Evolutionary conservation across 2,329 filamentous ascomycete genomes (phyloP).

Genomic region (Penicillium fuscoglaucum): DNA sequence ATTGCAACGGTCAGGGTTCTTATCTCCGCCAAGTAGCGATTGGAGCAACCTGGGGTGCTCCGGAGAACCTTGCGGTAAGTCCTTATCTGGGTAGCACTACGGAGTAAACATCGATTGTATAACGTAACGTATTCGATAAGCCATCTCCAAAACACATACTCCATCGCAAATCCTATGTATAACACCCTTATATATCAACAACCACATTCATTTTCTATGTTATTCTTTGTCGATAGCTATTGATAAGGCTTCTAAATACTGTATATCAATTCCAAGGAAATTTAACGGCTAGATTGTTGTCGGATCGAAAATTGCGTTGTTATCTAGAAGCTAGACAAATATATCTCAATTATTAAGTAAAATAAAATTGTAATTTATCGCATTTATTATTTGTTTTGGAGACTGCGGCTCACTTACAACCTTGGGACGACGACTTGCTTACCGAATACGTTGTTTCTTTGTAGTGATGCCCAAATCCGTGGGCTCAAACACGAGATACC

Average conservation of each 20-base stretch:
- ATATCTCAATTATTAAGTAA: neutral
- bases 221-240: neutral
- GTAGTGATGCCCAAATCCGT: too few relatives aligned
- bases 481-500: too few relatives aligned
- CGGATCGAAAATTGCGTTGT: neutral
- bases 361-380: too few relatives aligned
- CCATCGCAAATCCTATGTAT: neutral
- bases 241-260: neutral
- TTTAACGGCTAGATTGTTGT: neutral
- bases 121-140: neutral
- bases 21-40: too few relatives aligned
- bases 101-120: neutral
- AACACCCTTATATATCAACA: neutral
- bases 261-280: neutral
- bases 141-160: neutral
- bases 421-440: too few relatives aligned
- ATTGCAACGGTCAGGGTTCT: too few relatives aligned
- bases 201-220: neutral
- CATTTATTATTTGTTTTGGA: too few relatives aligned
- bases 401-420: too few relatives aligned
- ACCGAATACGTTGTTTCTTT: too few relatives aligned
- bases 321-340: neutral
- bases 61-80: too few relatives aligned
- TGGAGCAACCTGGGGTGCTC: too few relatives aligned
- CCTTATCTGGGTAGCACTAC: too few relatives aligned